These are phyloP conservation scores for Candida sp. DNA, from an alignment of 1,139 yeast species.

Conservation along the genomic window DNA sequence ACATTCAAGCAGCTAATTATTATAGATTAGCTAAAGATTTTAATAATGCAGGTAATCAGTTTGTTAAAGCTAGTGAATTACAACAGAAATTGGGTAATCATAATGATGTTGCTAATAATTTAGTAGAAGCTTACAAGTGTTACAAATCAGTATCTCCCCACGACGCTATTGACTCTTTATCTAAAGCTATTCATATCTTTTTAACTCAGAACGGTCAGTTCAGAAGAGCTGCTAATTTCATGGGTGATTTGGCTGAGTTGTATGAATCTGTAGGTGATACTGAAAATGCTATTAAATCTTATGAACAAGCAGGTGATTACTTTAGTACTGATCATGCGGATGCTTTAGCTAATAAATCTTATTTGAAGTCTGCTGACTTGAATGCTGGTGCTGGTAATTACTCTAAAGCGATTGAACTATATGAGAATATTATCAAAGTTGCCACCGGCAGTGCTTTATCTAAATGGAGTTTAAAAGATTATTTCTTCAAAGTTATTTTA, in stretches of 20 bases:
- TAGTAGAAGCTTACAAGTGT: conserved; percentile 89
- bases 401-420: conserved; percentile 68
- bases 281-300: conserved; percentile 68
- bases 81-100: conserved; percentile 74
- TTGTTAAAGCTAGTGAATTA: conserved; percentile 79
- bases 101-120: conserved; percentile 90
- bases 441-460: conserved; percentile 73
- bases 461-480: conserved; percentile 92
- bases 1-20: conserved; percentile 86
- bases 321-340: conserved; percentile 91
- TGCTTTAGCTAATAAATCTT: conserved; percentile 87
- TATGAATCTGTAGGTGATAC: conserved; percentile 73
- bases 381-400: conserved; percentile 75
- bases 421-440: conserved; percentile 74
- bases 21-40: conserved; percentile 75
- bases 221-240: conserved; percentile 93
- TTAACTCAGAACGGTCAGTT: conserved; percentile 86
- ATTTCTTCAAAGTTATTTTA: conserved; percentile 77
- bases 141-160: conserved; percentile 70
- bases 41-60: conserved; percentile 74
- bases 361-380: conserved; percentile 85
- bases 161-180: conserved; percentile 76
- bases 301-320: conserved; percentile 97
- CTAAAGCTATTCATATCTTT: conserved; percentile 77
- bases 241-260: conserved; percentile 84